Base-by-base conservation (phyloP, 768 basidiomycete genomes). In the Porphyrellus cyaneotinctus region DNA sequence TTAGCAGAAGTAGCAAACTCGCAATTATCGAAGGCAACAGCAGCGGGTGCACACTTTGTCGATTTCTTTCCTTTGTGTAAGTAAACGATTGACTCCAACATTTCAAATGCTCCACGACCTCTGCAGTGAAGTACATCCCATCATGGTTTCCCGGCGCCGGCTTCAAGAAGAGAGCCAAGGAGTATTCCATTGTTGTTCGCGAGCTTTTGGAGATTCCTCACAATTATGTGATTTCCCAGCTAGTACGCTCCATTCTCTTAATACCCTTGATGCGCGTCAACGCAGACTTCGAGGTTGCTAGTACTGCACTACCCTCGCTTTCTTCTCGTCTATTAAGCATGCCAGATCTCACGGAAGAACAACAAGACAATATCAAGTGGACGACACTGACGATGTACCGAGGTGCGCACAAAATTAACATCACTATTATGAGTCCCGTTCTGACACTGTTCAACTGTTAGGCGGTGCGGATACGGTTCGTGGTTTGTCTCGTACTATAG, bases 1-100 rank as follows among this genome's bases (percentile, higher is more conserved):
- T 51, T 70, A 7, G 69, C 65, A 6, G 57, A 70, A 13, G 43
- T 55, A 30, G 68, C 68, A 35, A 56, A 67, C 43, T 55, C 51
- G 12, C 60, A 57, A 18, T 41, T 74, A 10, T 58, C 62, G n/a
- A 33, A 38, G 38, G 43, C 50, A 3, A 55, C 44, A 0, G 6
- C 43, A 12, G 28, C 47, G 13, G 54, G 62, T 8, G 22, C 10
- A 14, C 43, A 53, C 14, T 48, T 42, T 15, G 64, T 62, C 13
- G 64, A 65, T 44, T 22, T 65, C 15, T 1, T 65, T 6, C 60
- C 49, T n/a, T 33, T 52, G 3, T 12, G 64, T 65, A 47, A 37
- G 65, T 36, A 0, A 15, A 31, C 18, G 1, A 13, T 7, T 13
- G 26, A 2, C 38, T 33, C 24, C 14, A 20, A 1, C 28, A 15